Evolutionary conservation across 1,284 basidiomycete species (phyloP).

Genomic region (Trametes versicolor): DNA sequence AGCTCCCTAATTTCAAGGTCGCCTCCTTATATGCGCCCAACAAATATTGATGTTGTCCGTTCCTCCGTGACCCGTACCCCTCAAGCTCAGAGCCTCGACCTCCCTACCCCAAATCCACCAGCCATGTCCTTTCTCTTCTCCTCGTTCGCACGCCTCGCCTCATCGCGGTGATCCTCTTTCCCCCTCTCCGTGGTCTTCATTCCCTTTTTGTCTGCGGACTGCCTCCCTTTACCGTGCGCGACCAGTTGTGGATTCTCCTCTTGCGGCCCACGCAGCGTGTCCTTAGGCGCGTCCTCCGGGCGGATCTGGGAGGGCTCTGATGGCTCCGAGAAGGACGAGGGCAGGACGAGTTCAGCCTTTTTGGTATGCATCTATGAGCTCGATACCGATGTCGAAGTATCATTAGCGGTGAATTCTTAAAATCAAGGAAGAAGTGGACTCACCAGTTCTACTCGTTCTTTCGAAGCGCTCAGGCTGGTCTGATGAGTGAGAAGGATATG

Average conservation of each 20-base stretch:
- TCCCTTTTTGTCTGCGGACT: slow-evolving; percentile 31
- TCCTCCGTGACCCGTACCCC: background rate
- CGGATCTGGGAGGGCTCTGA: slow-evolving; percentile 44
- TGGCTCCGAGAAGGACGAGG: slow-evolving; percentile 44
- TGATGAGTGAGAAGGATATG: too few relatives aligned
- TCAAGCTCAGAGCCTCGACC: slow-evolving; percentile 18
- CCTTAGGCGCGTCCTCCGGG: slow-evolving; percentile 42
- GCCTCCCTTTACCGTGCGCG: slow-evolving; percentile 34
- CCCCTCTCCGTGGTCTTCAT: background rate
- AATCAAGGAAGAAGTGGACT: too few relatives aligned
- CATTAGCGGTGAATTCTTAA: too few relatives aligned
- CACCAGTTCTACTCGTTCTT: too few relatives aligned
- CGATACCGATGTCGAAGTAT: background rate
- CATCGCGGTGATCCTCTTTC: slow-evolving; percentile 3
- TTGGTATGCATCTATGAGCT: slow-evolving; percentile 14
- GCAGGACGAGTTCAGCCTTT: slow-evolving; percentile 32
- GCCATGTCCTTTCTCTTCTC: slow-evolving; percentile 23
- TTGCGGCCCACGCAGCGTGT: slow-evolving; percentile 40
- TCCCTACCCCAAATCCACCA: slow-evolving; percentile 20
- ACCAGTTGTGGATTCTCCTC: slow-evolving; percentile 49
- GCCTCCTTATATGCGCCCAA: too few relatives aligned
- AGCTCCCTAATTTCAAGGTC: too few relatives aligned
- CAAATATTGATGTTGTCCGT: too few relatives aligned
- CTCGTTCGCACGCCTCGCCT: slow-evolving; percentile 7
- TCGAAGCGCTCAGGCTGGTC: too few relatives aligned